Evolutionary conservation across 805 yeast genomes (phyloP), one percentile per base, ranked within the genome.

Genomic region (Lipomyces sp.): DNA sequence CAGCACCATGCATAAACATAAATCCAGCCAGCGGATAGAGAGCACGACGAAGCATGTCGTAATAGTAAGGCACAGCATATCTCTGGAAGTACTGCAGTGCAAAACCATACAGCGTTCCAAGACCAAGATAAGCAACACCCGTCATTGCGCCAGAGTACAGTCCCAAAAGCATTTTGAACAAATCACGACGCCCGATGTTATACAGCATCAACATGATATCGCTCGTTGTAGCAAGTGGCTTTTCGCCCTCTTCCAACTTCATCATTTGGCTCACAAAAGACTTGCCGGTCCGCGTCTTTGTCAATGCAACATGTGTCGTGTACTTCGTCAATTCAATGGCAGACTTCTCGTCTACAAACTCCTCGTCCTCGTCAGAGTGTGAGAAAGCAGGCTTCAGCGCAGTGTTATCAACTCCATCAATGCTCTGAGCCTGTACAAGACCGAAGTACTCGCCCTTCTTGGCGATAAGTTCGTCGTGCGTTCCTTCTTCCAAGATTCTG

Each of bases 401-500:
- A 2, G 43, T 14, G 38, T 54, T 47, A n/a, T 40, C 34, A n/a
- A 38, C 45, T 1, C 37, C 49, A 18, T 44, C 45, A 42, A 54
- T 66, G 29, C 60, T 66, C 63, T 71, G 68, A 33, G 74, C 67
- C 43, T 66, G 64, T 2, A 71, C 75, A 13, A 71, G 62, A 14
- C 53, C 52, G 45, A 57, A 49, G 59, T 70, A 65, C 50, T 61
- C 57, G 28, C 72, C 73, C 24, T 61, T 51, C 34, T 35, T 31
- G 1, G 45, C 60, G 3, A 71, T 39, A 19, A 75, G 64, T 47
- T 69, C 71, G 3, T 57, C 57, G 57, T 73, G 77, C 10, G 65
- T 65, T 4, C 79, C 79, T 51, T 68, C 70, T 61, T 74, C 79
- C n/a, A 71, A 75, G 53, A 79, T 79, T 49, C 70, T 76, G 4